phyloP scores from a whole-genome alignment of 495 filamentous ascomycete genomes.

The Penicillium diatomitis region DNA sequence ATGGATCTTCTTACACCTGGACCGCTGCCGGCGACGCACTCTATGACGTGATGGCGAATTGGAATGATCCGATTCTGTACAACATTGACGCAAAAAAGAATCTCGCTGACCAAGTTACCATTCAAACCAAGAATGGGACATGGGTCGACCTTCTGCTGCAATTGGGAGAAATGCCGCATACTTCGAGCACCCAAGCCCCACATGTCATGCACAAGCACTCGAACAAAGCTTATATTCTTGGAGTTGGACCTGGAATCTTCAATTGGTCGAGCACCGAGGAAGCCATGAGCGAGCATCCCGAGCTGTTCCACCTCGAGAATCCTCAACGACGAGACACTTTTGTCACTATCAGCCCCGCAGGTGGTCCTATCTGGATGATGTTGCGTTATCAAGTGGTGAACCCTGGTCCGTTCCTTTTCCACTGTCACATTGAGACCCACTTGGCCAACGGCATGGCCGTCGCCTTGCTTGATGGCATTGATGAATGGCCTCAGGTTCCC shows the following conservation, averaged over 20 bases:
- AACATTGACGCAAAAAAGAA: slow-evolving; percentile 19
- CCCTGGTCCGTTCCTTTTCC: slow-evolving; percentile 42
- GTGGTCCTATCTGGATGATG: slow-evolving; percentile 27
- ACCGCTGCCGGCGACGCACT: slow-evolving; percentile 24
- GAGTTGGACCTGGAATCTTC: slow-evolving; percentile 31
- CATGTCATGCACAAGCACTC: slow-evolving; percentile 51
- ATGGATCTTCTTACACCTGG: slow-evolving; percentile 31
- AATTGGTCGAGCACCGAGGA: slow-evolving; percentile 36
- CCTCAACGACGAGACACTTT: slow-evolving; percentile 38
- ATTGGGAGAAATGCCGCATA: slow-evolving; percentile 13
- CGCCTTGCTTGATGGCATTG: slow-evolving; percentile 40
- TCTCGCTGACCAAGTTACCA: slow-evolving; percentile 23
- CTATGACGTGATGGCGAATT: slow-evolving; percentile 18
- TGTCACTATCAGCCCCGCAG: slow-evolving; percentile 20
- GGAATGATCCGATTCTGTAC: slow-evolving; percentile 33
- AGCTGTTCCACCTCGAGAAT: slow-evolving; percentile 38
- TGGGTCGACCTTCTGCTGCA: slow-evolving; percentile 46
- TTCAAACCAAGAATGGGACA: slow-evolving; percentile 37
- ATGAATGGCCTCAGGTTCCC: slow-evolving; percentile 34
- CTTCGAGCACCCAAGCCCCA: slow-evolving; percentile 21
- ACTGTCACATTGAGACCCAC: slow-evolving; percentile 47
- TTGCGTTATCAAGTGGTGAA: slow-evolving; percentile 43
- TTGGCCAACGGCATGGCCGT: slow-evolving; percentile 41
- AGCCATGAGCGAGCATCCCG: slow-evolving; percentile 26
- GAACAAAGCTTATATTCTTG: slow-evolving; percentile 42